Percentiles rank a stretch among this genome's conserved stretches.
phyloP scores from a whole-genome alignment of 2,329 filamentous ascomycete species.

The Leptographium lundbergii region DNA sequence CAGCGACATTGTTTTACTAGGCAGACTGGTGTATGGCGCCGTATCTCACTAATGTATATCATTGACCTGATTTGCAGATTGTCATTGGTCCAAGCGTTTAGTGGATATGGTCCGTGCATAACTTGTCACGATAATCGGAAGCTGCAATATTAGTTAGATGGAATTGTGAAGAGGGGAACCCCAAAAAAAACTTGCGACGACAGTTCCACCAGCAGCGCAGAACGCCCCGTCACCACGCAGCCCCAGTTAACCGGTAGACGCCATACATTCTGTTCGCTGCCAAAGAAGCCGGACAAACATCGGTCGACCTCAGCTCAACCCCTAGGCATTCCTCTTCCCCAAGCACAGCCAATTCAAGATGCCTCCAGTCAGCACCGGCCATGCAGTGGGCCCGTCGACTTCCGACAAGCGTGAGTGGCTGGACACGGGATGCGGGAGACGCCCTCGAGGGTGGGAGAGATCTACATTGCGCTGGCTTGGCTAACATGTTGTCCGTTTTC shows the following conservation, averaged over 20 bases:
- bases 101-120: not conserved
- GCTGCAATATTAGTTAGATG: not conserved
- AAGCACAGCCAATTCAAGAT: conserved; percentile 13
- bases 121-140: not conserved
- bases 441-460: too few species aligned
- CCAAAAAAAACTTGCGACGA: not conserved
- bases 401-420: conserved; percentile 39
- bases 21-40: not conserved
- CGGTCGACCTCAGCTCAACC: not conserved
- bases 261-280: not conserved
- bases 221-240: not conserved
- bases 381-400: conserved; percentile 30
- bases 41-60: not conserved
- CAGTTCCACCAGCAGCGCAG: not conserved
- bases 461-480: not conserved
- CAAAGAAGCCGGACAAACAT: not conserved
- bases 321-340: not conserved
- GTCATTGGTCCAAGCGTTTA: not conserved
- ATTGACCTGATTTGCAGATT: not conserved
- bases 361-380: conserved; percentile 19
- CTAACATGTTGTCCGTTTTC: conserved; percentile 16
- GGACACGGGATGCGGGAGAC: not conserved
- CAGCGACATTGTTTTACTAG: not conserved
- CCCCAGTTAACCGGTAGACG: not conserved
- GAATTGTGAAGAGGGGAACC: not conserved